Conservation (phyloP, 2,329 filamentous ascomycete species). For the Drechslerella coelobrocha region DNA sequence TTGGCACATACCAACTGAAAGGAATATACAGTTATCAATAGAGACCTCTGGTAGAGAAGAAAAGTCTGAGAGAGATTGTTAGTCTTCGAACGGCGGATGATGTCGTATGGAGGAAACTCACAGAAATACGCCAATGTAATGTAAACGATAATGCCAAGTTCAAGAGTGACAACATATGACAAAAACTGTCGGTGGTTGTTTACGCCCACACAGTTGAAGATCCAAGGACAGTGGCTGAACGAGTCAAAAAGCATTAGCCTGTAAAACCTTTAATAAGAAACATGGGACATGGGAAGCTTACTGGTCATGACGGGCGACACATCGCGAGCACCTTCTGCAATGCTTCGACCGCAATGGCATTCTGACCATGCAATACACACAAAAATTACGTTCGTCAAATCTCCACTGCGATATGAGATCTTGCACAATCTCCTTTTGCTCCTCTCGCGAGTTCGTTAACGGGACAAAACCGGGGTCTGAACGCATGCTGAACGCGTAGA, state of each 20-base stretch:
- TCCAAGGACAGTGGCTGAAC: conserved; percentile 90
- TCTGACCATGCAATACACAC: conserved; percentile 90
- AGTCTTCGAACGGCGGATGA: conserved; percentile 55
- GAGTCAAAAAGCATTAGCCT: too few species aligned
- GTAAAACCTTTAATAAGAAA: too few species aligned
- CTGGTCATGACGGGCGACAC: conserved; percentile 97
- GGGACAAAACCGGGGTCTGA: conserved; percentile 92
- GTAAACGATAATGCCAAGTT: conserved; percentile 65
- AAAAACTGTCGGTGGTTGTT: conserved; percentile 98
- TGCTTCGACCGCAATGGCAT: conserved; percentile 94
- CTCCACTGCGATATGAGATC: conserved; percentile 84
- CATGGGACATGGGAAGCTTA: conserved; percentile 62
- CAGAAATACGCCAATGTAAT: conserved; percentile 30
- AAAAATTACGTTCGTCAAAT: conserved; percentile 94
- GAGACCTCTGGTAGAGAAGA: conserved; percentile 38
- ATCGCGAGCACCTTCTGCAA: conserved; percentile 87
- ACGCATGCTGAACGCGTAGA: conserved; percentile 84
- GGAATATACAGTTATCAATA: conserved; percentile 69
- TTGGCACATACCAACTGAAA: conserved; percentile 76
- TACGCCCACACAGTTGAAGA: conserved; percentile 91
- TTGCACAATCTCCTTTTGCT: conserved; percentile 87
- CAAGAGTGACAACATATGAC: conserved; percentile 80
- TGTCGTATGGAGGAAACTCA: conserved; percentile 59
- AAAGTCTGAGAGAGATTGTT: conserved; percentile 49
- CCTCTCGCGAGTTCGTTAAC: conserved; percentile 84